Evolutionary conservation across 441 rosid species (phyloP).

Genomic region (Bruguiera hainesii): DNA sequence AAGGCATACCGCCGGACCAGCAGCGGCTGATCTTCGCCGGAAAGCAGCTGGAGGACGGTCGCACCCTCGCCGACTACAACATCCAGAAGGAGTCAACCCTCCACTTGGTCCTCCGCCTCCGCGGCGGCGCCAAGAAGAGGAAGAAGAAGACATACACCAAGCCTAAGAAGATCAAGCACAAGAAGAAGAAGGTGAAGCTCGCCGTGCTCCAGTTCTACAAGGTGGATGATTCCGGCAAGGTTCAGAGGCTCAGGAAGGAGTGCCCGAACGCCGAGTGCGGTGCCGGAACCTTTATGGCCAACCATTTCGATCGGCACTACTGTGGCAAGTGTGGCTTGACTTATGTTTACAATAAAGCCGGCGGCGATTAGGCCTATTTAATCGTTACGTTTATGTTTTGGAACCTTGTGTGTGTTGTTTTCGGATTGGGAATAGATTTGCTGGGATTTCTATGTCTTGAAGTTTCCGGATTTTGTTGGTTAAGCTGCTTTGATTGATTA

Average conservation of each 20-base stretch:
- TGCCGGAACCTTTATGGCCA: constrained; percentile 89
- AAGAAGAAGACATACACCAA: constrained; percentile 97
- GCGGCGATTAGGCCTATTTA: constrained; percentile 46
- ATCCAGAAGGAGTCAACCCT: constrained; percentile 91
- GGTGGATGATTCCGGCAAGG: constrained; percentile 71
- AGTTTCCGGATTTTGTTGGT: constrained; percentile 13
- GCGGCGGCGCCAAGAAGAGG: constrained; percentile 90
- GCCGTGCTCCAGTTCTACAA: constrained; percentile 78
- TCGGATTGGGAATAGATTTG: not conserved
- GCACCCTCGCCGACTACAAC: constrained; percentile 85
- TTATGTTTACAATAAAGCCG: constrained; percentile 74
- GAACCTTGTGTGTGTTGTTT: not conserved
- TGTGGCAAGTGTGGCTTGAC: constrained; percentile 92
- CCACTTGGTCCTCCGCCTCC: constrained; percentile 75
- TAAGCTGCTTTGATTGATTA: not conserved
- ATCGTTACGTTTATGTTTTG: constrained; percentile 9
- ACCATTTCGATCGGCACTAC: constrained; percentile 79
- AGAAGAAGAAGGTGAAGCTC: constrained; percentile 92
- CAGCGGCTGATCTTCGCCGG: constrained; percentile 90
- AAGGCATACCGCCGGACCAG: constrained; percentile 79
- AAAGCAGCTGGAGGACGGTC: constrained; percentile 85
- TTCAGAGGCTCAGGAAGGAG: constrained; percentile 78
- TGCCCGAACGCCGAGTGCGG: constrained; percentile 83
- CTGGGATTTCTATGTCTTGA: not conserved
- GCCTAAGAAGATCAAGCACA: constrained; percentile 91